Evolutionary conservation across 202 grass and related monocot genomes (phyloP).

Genomic region (Eragrostis tef): DNA sequence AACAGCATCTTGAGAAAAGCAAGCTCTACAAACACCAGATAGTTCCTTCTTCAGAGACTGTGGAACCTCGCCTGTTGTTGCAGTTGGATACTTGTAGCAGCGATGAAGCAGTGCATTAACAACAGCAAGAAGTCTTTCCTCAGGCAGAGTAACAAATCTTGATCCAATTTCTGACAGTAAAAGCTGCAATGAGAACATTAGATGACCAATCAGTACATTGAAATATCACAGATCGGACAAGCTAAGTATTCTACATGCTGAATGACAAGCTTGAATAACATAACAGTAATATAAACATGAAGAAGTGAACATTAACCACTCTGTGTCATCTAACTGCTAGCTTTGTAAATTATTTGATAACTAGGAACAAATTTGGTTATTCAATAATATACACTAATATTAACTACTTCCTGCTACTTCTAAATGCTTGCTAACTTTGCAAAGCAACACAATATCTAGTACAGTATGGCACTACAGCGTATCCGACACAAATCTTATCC

Average conservation of each 20-base stretch:
- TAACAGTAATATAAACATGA: neutral
- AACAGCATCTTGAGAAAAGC: slow-evolving; percentile 97
- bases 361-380: neutral
- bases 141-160: slow-evolving; percentile 98
- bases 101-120: slow-evolving; percentile 98
- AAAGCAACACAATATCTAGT: neutral
- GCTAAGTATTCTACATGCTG: neutral
- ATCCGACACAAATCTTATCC: neutral
- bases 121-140: slow-evolving; percentile 94
- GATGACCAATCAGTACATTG: neutral
- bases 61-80: slow-evolving; percentile 96
- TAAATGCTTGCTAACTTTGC: slow-evolving; percentile 16
- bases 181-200: slow-evolving; percentile 56
- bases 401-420: neutral
- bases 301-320: neutral
- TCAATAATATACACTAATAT: neutral
- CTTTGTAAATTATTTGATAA: neutral
- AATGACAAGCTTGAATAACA: slow-evolving; percentile 15
- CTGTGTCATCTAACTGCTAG: neutral
- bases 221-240: neutral
- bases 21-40: slow-evolving; percentile 96
- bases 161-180: slow-evolving; percentile 99
- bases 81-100: slow-evolving; percentile 99
- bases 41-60: slow-evolving; percentile 95
- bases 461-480: neutral